Base-by-base conservation (phyloP, 805 yeast genomes). In the Yarrowia sp. region DNA sequence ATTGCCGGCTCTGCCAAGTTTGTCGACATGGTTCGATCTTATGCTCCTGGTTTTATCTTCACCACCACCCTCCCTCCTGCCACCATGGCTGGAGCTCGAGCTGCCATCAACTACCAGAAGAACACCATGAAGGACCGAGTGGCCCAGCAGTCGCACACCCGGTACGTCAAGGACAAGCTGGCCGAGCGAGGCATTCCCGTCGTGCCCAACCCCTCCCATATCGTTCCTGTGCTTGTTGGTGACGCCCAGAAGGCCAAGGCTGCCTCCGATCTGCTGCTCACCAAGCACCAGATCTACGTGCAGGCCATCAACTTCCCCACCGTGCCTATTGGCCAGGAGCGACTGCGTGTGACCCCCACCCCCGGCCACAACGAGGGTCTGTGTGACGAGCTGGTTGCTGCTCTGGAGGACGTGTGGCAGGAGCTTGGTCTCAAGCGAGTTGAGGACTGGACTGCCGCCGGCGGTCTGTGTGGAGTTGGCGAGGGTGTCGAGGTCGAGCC, bases 261-360 rank as follows among this genome's bases (percentile, higher is more conserved):
- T 66, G 98, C 98, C 10, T 89, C 96, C 22, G 99, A 95, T 76
- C 75, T 89, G 76, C 84, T 95, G 73, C 85, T 95, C 81, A 83
- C 88, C 68, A 85, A 89, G 71, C 89, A 92, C 78, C 82, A 84
- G 69, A 92, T 95, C 75, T 95, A 95, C 73, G 99, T 96, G 51
- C 99, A 95, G 80, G 97, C 98, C 52, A 95, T 95, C 76, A 95
- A 95, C 80, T 95, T 88, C 85, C 99, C 99, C 67, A 95, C 99
- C 24, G 99, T 95, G 67, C 88, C 97, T 19, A 86, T 89, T 70
- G 99, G 99, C 67, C 88, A 92, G 69, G 99, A 95, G 80, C 87
- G 99, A 75, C 84, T 95, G 72, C 87, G 99, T 79, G 86, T 95
- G 74, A 95, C 99, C n/a, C 98, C 99, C 65, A 92, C 99, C 44